phyloP scores from a whole-genome alignment of 345 rosid species.

The Dovyalis caffra region DNA sequence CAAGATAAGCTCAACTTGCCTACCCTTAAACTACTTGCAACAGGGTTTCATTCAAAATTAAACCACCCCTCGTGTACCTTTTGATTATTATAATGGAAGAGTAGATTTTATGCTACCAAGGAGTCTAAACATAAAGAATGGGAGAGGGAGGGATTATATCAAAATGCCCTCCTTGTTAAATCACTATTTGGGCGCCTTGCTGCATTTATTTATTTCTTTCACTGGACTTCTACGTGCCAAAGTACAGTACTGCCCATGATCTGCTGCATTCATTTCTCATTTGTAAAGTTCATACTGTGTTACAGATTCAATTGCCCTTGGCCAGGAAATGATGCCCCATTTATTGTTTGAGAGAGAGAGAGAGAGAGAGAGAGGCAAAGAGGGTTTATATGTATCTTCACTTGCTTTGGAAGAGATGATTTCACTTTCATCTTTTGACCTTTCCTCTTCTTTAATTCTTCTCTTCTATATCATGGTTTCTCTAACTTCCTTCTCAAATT shows the following conservation, averaged over 20 bases:
- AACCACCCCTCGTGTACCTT: not conserved
- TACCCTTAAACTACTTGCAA: conserved; percentile 18
- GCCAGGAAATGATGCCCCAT: conserved; percentile 12
- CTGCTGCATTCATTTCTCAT: not conserved
- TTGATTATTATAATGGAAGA: not conserved
- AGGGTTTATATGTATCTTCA: conserved; percentile 31
- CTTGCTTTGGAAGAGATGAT: conserved; percentile 20
- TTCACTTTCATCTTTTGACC: conserved; percentile 24
- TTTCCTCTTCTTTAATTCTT: conserved; percentile 24
- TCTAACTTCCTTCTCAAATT: not conserved
- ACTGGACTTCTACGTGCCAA: not conserved
- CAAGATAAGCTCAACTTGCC: conserved; percentile 35
- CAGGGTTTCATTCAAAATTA: not conserved
- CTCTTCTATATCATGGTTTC: conserved; percentile 4
- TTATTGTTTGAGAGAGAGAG: conserved; percentile 6
- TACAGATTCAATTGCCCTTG: conserved; percentile 14
- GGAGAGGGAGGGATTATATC: not conserved
- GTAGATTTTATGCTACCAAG: not conserved
- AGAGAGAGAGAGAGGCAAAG: not conserved
- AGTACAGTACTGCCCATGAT: conserved; percentile 8
- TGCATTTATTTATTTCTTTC: not conserved
- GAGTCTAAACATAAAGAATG: not conserved
- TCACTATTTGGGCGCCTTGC: not conserved
- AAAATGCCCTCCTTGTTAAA: not conserved
- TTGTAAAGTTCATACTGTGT: not conserved